A percentile compares a stretch with the other conserved stretches of the same genome.
Conservation (phyloP, 768 basidiomycete genomes). For the Lentinula guzmanii region DNA sequence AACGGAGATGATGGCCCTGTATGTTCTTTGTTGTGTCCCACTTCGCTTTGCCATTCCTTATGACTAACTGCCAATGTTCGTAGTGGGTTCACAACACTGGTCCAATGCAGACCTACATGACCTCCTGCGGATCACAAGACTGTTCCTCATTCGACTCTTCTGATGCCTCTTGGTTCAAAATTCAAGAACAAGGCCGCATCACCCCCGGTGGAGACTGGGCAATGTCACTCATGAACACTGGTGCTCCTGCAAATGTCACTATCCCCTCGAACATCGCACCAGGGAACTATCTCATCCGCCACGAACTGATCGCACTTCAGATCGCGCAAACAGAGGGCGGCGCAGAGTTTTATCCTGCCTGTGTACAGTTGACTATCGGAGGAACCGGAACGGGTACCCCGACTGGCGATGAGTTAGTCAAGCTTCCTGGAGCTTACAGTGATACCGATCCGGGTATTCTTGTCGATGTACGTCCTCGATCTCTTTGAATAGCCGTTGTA, state of each 20-base stretch:
- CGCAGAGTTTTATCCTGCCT: slow-evolving; percentile 32
- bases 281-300: slow-evolving; percentile 46
- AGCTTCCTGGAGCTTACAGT: slow-evolving; percentile 45
- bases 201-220: slow-evolving; percentile 1
- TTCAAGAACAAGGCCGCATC: slow-evolving; percentile 24
- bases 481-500: background rate
- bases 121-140: slow-evolving; percentile 28
- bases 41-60: background rate
- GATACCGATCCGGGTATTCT: slow-evolving; percentile 37
- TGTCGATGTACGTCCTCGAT: slow-evolving; percentile 4
- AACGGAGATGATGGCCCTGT: slow-evolving; percentile 27
- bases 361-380: slow-evolving; percentile 22
- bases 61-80: background rate
- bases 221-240: slow-evolving; percentile 9
- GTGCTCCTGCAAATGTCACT: slow-evolving; percentile 24
- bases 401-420: slow-evolving; percentile 23
- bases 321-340: slow-evolving; percentile 21
- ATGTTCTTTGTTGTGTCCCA: background rate
- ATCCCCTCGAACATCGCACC: slow-evolving; percentile 26
- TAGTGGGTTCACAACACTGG: slow-evolving; percentile 42
- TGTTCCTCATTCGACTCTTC: slow-evolving; percentile 37
- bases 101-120: slow-evolving; percentile 48
- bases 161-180: slow-evolving; percentile 45
- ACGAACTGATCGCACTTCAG: slow-evolving; percentile 49
- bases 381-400: slow-evolving; percentile 19